A percentile compares a stretch with the other conserved stretches of the same genome.
phyloP scores from a whole-genome alignment of 2,329 filamentous ascomycete genomes.

The Ophiostoma piceae region DNA sequence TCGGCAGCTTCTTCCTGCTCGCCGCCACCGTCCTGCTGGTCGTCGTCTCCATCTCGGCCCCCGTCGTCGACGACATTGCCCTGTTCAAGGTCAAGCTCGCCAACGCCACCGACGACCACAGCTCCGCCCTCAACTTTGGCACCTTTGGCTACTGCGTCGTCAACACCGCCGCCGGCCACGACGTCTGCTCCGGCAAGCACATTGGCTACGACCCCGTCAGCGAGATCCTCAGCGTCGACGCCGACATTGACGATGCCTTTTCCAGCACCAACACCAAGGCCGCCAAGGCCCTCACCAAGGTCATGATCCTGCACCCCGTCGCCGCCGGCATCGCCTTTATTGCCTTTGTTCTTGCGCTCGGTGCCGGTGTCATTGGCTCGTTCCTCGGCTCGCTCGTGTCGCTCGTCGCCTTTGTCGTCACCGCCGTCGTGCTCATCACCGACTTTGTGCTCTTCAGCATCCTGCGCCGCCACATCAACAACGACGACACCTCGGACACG shows the following conservation, averaged over 20 bases:
- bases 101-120: slow-evolving; percentile 34
- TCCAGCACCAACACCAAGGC: slow-evolving; percentile 31
- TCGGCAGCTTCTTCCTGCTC: slow-evolving; percentile 55
- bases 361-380: slow-evolving; percentile 48
- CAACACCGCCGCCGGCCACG: slow-evolving; percentile 29
- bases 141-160: slow-evolving; percentile 55
- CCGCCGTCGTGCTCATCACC: slow-evolving; percentile 45
- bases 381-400: slow-evolving; percentile 48
- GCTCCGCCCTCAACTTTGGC: slow-evolving; percentile 46
- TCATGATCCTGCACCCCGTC: slow-evolving; percentile 59
- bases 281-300: slow-evolving; percentile 46
- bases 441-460: slow-evolving; percentile 56
- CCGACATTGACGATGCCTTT: slow-evolving; percentile 39
- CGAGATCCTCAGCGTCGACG: slow-evolving; percentile 19
- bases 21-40: slow-evolving; percentile 51
- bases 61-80: slow-evolving; percentile 51
- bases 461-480: slow-evolving; percentile 51
- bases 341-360: slow-evolving; percentile 52
- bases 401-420: slow-evolving; percentile 45
- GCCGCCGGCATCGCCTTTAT: slow-evolving; percentile 54
- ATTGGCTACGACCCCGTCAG: slow-evolving; percentile 54
- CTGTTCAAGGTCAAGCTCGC: slow-evolving; percentile 50
- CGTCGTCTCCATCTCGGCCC: slow-evolving; percentile 54
- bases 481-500: slow-evolving; percentile 22
- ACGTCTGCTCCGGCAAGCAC: slow-evolving; percentile 41